Conservation (phyloP, 176 grass and related monocot genomes). For the Phoenix dactylifera region DNA sequence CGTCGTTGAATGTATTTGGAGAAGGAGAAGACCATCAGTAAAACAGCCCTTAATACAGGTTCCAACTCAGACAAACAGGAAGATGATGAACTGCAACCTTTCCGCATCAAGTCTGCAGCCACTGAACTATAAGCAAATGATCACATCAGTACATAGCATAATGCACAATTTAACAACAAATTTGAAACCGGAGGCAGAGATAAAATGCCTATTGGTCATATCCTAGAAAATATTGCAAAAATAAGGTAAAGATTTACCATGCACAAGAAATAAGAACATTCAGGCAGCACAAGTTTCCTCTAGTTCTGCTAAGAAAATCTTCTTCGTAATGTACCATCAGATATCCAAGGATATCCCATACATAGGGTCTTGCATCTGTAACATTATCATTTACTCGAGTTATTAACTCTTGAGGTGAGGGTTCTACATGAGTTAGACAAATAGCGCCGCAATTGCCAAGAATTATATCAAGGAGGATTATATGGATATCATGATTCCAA, state of each 20-base stretch:
- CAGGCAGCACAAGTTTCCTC: constrained; percentile 23
- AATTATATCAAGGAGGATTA: constrained; percentile 46
- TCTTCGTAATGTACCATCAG: constrained; percentile 37
- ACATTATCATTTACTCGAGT: constrained; percentile 31
- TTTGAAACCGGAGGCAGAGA: too few relatives aligned
- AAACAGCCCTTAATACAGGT: constrained; percentile 64
- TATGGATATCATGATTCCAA: constrained; percentile 64
- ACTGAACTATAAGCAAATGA: constrained; percentile 25
- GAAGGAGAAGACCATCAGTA: constrained; percentile 75
- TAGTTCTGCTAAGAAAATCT: constrained; percentile 18
- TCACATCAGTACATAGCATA: too few relatives aligned
- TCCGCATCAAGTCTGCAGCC: constrained; percentile 33
- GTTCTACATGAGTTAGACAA: constrained; percentile 1
- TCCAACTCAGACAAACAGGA: constrained; percentile 39
- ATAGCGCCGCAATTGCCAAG: constrained; percentile 24
- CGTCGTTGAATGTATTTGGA: constrained; percentile 51
- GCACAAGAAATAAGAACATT: constrained; percentile 70
- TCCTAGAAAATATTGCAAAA: not conserved
- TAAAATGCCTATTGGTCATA: too few relatives aligned
- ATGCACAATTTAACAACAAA: too few relatives aligned
- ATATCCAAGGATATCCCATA: constrained; percentile 82
- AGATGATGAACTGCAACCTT: constrained; percentile 27
- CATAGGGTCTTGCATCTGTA: constrained; percentile 34
- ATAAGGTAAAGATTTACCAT: constrained; percentile 42
- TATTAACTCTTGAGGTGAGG: constrained; percentile 27